Conservation (phyloP, 768 basidiomycete species). For the Tulasnella sp. region DNA sequence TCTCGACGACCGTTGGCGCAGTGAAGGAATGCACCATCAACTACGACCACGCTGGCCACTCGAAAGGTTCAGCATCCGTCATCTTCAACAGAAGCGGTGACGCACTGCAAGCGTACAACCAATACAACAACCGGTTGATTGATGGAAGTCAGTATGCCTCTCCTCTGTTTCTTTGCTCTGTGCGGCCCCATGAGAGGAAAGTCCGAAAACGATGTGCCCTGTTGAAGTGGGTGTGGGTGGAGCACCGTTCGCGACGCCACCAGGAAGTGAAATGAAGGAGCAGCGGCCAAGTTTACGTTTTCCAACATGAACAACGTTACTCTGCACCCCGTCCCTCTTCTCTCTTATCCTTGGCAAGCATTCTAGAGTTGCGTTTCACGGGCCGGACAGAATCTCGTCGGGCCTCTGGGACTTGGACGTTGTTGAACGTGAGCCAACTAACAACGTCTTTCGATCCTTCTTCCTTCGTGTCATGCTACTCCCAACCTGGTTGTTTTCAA, state of each 20-base stretch:
- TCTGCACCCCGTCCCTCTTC: background rate
- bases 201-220: background rate
- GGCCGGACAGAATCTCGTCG: background rate
- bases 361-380: background rate
- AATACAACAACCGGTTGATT: conserved; percentile 98
- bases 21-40: conserved; percentile 78
- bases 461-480: background rate
- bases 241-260: background rate
- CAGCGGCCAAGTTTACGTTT: background rate
- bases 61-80: conserved; percentile 86
- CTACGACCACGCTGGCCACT: conserved; percentile 79
- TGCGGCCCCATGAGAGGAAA: background rate
- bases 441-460: conserved; percentile 9
- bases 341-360: background rate
- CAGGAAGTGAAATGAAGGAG: background rate
- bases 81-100: conserved; percentile 83
- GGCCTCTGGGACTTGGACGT: background rate
- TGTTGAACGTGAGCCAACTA: background rate
- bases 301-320: background rate
- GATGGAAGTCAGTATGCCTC: conserved; percentile 98
- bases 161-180: conserved; percentile 3
- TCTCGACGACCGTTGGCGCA: conserved; percentile 86
- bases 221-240: background rate
- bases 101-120: conserved; percentile 84
- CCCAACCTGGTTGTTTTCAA: no score